Evolutionary conservation across 2,329 filamentous ascomycete species (phyloP).

Genomic region (Fusarium sp.): DNA sequence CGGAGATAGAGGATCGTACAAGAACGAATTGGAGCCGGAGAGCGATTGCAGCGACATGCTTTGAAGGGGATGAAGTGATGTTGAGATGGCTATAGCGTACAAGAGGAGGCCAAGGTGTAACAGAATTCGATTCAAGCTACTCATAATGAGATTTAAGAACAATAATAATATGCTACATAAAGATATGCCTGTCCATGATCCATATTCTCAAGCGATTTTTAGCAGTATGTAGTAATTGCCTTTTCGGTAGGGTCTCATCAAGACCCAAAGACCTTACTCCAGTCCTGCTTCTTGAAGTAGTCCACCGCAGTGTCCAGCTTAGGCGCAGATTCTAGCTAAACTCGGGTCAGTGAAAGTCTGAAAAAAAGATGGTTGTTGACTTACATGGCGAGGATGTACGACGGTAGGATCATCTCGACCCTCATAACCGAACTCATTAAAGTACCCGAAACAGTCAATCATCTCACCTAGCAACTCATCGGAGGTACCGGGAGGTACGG

Average conservation of each 20-base stretch:
- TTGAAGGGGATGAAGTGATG: neutral
- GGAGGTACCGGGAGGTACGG: neutral
- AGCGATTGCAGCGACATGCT: neutral
- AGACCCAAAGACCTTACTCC: conserved; percentile 14
- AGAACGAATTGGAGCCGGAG: neutral
- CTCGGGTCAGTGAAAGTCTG: neutral
- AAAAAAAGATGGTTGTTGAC: neutral
- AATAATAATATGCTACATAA: neutral
- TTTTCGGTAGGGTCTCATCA: neutral
- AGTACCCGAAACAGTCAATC: conserved; percentile 23
- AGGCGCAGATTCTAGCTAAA: conserved; percentile 12
- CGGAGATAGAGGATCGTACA: neutral
- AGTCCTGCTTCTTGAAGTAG: conserved; percentile 34
- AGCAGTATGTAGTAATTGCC: no score
- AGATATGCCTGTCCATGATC: neutral
- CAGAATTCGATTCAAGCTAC: neutral
- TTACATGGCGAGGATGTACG: conserved; percentile 24
- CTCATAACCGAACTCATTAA: conserved; percentile 33
- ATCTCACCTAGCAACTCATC: conserved; percentile 19
- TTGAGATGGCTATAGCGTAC: no score
- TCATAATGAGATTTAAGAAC: neutral
- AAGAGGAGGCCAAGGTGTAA: neutral
- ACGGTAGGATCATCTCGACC: conserved; percentile 30
- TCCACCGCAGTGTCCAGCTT: conserved; percentile 10
- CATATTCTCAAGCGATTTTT: neutral